Evolutionary conservation across 495 filamentous ascomycete genomes (phyloP), one percentile per base, ranked within the genome.

Genomic region (Acidiella bohemica): DNA sequence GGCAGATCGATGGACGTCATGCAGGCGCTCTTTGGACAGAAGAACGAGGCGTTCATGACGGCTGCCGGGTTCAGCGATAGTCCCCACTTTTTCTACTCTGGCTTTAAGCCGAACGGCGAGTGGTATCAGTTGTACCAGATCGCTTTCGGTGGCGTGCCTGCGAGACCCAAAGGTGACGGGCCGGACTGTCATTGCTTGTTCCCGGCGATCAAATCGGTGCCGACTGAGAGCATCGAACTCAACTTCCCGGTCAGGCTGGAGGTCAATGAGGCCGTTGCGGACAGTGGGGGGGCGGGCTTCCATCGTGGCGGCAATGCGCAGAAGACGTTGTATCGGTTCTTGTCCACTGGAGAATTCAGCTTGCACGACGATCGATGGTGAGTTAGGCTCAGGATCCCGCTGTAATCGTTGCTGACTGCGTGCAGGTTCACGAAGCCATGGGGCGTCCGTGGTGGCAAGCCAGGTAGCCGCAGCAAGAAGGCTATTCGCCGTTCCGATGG

Each of bases 121-220:
- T 71, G 60, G 62, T 71, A 62, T 41, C 62, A 69, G 48, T 57
- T 71, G 0, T 71, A 69, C 37, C 66, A 67, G 47, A 69, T 70
- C 18, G 66, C 66, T 0, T 69, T 70, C 23, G 67, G 67, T 5
- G 67, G 66, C 21, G 61, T 70, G 2, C 67, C 67, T 5, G 67
- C 66, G 0, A 54, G 66, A 4, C 58, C 63, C 1, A 65, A 62
- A 10, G 65, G 67, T 12, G 66, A 70, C 32, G 66, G 66, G 2
- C 63, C 62, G 1, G 67, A 70, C 46, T 68, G 66, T 25, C 66
- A 70, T 42, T 69, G 65, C 37, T 55, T 70, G 12, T 70, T 68
- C 56, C 66, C 67, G 0, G 67, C 66, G 0, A 68, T 70, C 55
- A 70, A 70, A 41, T 64, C 62, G 3, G 67, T 67, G 23, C 66